These are phyloP conservation scores for Pseudohalonectria lignicola DNA, from an alignment of 2,329 filamentous ascomycete genomes.

Conservation along the genomic window DNA sequence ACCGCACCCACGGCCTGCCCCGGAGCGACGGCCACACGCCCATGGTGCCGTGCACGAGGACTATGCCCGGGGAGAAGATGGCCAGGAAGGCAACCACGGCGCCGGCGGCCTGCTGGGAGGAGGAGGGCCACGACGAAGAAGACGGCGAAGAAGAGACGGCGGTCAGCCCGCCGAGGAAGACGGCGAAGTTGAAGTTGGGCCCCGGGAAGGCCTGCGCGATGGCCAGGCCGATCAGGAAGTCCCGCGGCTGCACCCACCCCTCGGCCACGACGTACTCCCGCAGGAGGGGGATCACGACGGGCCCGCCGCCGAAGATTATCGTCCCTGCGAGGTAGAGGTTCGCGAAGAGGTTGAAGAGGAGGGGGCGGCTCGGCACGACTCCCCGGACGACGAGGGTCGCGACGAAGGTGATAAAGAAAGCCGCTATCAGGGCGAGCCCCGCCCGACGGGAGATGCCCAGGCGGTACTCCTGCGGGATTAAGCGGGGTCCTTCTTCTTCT, in stretches of 20 bases:
- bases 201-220: constrained; percentile 59
- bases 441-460: constrained; percentile 33
- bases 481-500: constrained; percentile 14
- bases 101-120: constrained; percentile 27
- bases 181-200: constrained; percentile 30
- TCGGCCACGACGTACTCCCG: constrained; percentile 54
- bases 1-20: constrained; percentile 31
- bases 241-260: constrained; percentile 58
- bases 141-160: too few relatives aligned
- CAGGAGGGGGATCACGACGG: constrained; percentile 53
- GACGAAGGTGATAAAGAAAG: constrained; percentile 47
- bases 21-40: constrained; percentile 44
- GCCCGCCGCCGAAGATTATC: constrained; percentile 53
- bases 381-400: constrained; percentile 39
- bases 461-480: constrained; percentile 19
- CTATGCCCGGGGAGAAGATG: constrained; percentile 40
- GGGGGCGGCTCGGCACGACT: constrained; percentile 24
- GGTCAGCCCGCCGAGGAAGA: constrained; percentile 42
- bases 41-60: constrained; percentile 37
- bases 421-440: constrained; percentile 26
- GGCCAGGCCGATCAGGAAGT: constrained; percentile 64
- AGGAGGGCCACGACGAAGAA: too few relatives aligned
- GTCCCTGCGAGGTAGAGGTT: constrained; percentile 68
- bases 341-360: constrained; percentile 51
- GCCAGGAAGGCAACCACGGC: constrained; percentile 39